Evolutionary conservation across 176 grass and related monocot species (phyloP).

Genomic region (Canna indica): DNA sequence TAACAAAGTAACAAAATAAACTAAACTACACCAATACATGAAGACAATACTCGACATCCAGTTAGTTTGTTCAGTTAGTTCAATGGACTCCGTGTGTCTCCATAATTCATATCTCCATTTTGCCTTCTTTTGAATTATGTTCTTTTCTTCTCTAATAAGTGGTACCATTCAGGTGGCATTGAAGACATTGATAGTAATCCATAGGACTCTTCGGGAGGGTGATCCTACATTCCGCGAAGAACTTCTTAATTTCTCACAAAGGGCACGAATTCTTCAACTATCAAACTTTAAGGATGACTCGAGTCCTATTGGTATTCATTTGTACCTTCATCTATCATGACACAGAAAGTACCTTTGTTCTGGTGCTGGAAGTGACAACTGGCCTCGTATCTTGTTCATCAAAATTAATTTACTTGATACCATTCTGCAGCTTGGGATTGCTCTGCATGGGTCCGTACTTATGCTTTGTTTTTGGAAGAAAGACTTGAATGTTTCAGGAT

Average conservation of each 20-base stretch:
- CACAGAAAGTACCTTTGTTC: background rate
- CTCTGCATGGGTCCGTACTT: constrained; percentile 85
- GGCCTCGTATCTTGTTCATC: background rate
- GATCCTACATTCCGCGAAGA: constrained; percentile 86
- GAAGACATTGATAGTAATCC: constrained; percentile 86
- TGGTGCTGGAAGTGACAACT: background rate
- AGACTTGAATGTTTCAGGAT: constrained; percentile 91
- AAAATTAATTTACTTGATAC: background rate
- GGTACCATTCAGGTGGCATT: constrained; percentile 58
- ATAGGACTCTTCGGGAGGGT: constrained; percentile 84
- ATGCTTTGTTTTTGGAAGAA: constrained; percentile 84
- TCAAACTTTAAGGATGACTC: constrained; percentile 98
- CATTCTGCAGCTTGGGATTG: constrained; percentile 75
- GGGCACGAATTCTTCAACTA: constrained; percentile 63
- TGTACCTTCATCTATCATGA: background rate
- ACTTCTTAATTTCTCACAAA: constrained; percentile 82
- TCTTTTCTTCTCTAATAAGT: constrained; percentile 16
- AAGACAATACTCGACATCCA: no score
- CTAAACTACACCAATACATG: no score
- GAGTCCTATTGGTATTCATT: constrained; percentile 59
- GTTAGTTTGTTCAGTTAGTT: no score
- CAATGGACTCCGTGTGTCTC: background rate
- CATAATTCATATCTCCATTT: background rate
- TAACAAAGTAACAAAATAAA: no score
- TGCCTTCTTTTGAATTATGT: background rate